A percentile compares a stretch with the other conserved stretches of the same genome.
Evolutionary conservation across 83 land plant species (phyloP).

Genomic region (Thuja plicata): DNA sequence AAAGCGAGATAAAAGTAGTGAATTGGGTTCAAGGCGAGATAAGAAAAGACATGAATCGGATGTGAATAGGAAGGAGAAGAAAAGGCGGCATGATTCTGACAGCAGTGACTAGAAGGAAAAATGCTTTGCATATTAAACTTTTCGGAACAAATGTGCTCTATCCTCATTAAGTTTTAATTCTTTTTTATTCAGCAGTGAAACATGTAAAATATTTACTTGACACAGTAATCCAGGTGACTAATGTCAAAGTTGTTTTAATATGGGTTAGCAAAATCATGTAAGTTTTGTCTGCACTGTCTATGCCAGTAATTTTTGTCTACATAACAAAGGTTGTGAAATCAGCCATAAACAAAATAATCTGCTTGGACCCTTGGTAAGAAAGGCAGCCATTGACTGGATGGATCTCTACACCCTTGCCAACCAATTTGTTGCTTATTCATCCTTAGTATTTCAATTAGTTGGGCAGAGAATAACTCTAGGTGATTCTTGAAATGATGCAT

Average conservation of each 20-base stretch:
- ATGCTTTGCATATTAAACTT: neutral
- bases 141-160: neutral
- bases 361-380: neutral
- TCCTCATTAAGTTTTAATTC: neutral
- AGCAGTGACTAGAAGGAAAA: neutral
- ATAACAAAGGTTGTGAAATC: neutral
- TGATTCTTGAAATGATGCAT: neutral
- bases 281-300: neutral
- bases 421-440: neutral
- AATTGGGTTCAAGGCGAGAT: slow-evolving; percentile 8
- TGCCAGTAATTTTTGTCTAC: neutral
- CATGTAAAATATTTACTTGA: neutral
- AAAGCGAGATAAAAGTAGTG: slow-evolving; percentile 2
- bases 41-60: slow-evolving; percentile 13
- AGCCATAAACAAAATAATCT: neutral
- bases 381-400: neutral
- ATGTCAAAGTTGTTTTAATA: neutral
- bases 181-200: neutral
- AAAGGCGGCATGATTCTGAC: neutral
- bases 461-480: neutral
- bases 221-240: neutral
- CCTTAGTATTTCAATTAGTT: neutral
- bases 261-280: neutral
- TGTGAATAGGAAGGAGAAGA: neutral
- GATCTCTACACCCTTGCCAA: neutral